These are phyloP conservation scores for Pseudocercospora cruenta DNA, from an alignment of 2,329 filamentous ascomycete genomes.

Conservation along the genomic window DNA sequence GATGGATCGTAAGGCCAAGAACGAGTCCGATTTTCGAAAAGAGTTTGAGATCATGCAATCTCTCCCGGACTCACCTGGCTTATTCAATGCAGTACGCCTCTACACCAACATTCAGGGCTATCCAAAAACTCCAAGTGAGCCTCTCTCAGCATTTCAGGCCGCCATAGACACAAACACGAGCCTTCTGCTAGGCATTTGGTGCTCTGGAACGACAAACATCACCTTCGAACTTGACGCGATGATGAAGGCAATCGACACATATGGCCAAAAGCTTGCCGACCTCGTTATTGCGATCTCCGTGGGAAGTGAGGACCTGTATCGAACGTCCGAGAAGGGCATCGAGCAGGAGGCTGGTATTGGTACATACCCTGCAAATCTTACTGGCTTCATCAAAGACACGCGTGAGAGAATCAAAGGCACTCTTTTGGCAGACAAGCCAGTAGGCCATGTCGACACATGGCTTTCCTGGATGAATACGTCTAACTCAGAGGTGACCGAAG, in stretches of 20 bases:
- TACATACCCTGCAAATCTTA: conserved; percentile 63
- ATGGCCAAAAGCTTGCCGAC: conserved; percentile 64
- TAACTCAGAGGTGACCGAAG: conserved; percentile 71
- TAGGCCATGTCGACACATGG: conserved; percentile 93
- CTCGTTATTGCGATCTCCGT: conserved; percentile 78
- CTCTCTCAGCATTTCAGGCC: conserved; percentile 73
- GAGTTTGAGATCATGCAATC: conserved; percentile 67
- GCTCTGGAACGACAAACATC: conserved; percentile 55
- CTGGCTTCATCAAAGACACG: conserved; percentile 71
- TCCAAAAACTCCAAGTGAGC: conserved; percentile 61
- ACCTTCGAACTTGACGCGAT: conserved; percentile 76
- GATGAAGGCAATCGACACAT: conserved; percentile 67
- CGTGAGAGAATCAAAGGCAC: conserved; percentile 67
- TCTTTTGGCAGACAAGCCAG: conserved; percentile 53
- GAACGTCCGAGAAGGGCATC: conserved; percentile 71
- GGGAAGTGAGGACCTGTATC: conserved; percentile 76
- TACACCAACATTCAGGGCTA: conserved; percentile 61
- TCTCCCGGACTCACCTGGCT: conserved; percentile 63
- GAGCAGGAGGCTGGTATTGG: conserved; percentile 63
- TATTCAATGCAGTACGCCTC: conserved; percentile 69
- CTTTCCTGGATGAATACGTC: conserved; percentile 69
- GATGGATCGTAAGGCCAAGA: conserved; percentile 9
- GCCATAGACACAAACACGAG: conserved; percentile 78
- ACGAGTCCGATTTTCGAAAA: conserved; percentile 59
- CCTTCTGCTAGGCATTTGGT: conserved; percentile 82